These are phyloP conservation scores for Prunus salicina DNA, from an alignment of 306 rosid species.

Conservation along the genomic window DNA sequence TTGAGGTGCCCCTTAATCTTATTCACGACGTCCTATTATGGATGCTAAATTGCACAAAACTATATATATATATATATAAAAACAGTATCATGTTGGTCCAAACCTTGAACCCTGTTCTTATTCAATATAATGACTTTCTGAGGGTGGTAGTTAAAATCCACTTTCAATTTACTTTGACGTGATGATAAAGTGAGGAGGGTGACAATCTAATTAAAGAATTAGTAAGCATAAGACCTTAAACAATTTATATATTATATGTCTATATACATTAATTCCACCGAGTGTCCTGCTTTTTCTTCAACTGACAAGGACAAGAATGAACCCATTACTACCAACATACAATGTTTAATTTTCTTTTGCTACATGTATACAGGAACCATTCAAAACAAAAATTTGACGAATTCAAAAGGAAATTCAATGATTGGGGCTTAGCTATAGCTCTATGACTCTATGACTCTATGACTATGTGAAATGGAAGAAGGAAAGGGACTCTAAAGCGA, in stretches of 20 bases:
- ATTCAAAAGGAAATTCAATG: neutral
- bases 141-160: neutral
- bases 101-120: neutral
- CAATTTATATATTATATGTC: neutral
- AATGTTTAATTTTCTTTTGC: too few relatives aligned
- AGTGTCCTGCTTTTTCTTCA: neutral
- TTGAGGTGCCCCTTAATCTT: accelerated
- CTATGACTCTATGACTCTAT: too few relatives aligned
- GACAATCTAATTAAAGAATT: neutral
- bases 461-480: too few relatives aligned
- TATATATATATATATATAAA: neutral
- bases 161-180: neutral
- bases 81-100: neutral
- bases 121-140: neutral
- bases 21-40: too few relatives aligned
- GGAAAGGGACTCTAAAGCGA: neutral
- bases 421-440: neutral
- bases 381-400: slow-evolving; percentile 1
- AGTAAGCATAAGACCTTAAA: neutral
- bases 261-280: neutral
- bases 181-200: neutral
- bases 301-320: neutral
- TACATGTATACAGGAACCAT: neutral
- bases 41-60: neutral
- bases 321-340: neutral